A percentile compares a stretch with the other conserved stretches of the same genome.
Evolutionary conservation across 768 basidiomycete species (phyloP).

Genomic region (Amanita pseudoporphyria): DNA sequence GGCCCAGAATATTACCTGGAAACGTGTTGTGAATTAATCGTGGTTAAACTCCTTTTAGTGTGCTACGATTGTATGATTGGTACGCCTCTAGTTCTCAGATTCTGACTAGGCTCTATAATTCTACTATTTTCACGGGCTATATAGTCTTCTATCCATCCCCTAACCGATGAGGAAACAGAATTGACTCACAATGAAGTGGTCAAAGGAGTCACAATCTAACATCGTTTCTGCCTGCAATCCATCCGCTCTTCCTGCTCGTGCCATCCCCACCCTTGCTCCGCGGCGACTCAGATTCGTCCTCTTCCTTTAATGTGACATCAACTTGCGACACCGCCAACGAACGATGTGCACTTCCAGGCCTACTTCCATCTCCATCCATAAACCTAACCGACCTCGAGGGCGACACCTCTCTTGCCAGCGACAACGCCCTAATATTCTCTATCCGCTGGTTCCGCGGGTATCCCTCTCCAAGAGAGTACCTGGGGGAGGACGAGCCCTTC

Average conservation of each 20-base stretch:
- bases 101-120: too few relatives aligned
- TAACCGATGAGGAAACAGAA: too few relatives aligned
- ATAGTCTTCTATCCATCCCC: too few relatives aligned
- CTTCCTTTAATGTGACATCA: background rate
- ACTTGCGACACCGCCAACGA: slow-evolving; percentile 1
- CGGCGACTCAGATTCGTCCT: background rate
- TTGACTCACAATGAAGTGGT: background rate
- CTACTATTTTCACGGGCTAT: too few relatives aligned
- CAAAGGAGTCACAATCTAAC: background rate
- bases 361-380: slow-evolving; percentile 16
- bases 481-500: slow-evolving; percentile 8
- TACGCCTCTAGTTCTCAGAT: too few relatives aligned
- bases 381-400: slow-evolving; percentile 38
- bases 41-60: too few relatives aligned
- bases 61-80: too few relatives aligned
- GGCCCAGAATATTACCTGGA: too few relatives aligned
- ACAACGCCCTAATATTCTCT: slow-evolving; percentile 21
- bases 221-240: background rate
- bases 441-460: slow-evolving; percentile 22
- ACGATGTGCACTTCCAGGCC: background rate
- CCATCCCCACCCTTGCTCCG: background rate
- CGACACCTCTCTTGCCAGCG: slow-evolving; percentile 30
- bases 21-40: too few relatives aligned
- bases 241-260: background rate
- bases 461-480: slow-evolving; percentile 18